Base-by-base conservation (phyloP, 768 basidiomycete species). In the Tricholoma terreum region DNA sequence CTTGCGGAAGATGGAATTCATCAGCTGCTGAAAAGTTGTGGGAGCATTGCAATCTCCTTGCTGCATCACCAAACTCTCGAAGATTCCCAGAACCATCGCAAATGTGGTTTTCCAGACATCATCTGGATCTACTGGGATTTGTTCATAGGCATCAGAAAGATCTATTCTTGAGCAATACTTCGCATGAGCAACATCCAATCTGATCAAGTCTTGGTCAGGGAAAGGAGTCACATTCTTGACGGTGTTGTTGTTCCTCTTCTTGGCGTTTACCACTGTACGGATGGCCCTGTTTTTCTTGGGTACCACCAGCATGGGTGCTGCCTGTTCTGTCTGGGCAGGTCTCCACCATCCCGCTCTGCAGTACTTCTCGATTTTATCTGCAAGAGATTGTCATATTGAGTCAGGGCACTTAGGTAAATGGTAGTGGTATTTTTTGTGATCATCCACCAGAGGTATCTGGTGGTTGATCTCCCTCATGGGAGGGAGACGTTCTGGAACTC, bases 21-120 rank as follows among this genome's bases (percentile, higher is more conserved):
- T 73, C 0, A 77, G 61, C 0, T 65, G 53, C 53, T 78, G 76
- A 53, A 72, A 77, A 0, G 74, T 77, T 2, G 24, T 6, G 24
- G 24, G 24, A 6, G 24, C 24, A 27, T 27, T 27, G 24, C 24
- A 27, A 27, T 27, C 24, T 0, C 74, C 76, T 40, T 71, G 68
- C 57, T 71, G 75, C 71, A 73, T 71, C 8, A 68, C 70, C 24
- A 27, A 6, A 27, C 24, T 27, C 6, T 27, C 24, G 24, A 27
- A 27, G 24, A 6, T 27, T 27, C 24, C 24, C 6, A 27, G 6
- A 2, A 27, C 24, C 24, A 6, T 27, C 24, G 69, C 62, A 1
- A 77, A 27, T 27, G 24, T 6, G 6, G 24, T 27, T 27, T 27
- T 27, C 24, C 24, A 27, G 24, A 27, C 24, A 74, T 0, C 63